Conservation (phyloP, 768 basidiomycete genomes). For the Mycena venus region DNA sequence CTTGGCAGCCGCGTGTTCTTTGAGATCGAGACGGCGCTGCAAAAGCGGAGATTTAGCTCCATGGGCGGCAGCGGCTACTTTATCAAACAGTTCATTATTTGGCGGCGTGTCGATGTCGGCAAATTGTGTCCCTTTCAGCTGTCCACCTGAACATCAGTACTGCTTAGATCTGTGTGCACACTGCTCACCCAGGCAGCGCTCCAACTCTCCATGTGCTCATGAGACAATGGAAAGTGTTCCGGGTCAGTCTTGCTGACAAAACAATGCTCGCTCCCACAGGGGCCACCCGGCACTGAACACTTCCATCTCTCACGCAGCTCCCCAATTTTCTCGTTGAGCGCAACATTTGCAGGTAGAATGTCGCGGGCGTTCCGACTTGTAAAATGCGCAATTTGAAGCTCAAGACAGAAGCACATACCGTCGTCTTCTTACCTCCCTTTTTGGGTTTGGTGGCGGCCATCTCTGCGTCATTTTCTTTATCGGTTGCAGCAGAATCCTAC, state of each 20-base stretch:
- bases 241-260: constrained; percentile 15
- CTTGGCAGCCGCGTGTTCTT: not conserved
- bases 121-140: constrained; percentile 10
- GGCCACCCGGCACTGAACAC: constrained; percentile 17
- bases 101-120: constrained; percentile 31
- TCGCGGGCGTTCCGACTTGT: constrained; percentile 9
- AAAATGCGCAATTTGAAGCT: not conserved
- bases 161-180: no score
- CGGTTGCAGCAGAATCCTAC: not conserved
- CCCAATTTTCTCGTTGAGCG: constrained; percentile 24
- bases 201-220: constrained; percentile 35
- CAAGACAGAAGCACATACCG: not conserved
- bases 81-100: constrained; percentile 31
- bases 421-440: not conserved
- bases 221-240: constrained; percentile 30
- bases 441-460: not conserved
- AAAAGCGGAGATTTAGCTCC: constrained; percentile 35
- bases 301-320: constrained; percentile 30
- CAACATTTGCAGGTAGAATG: constrained; percentile 33
- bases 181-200: constrained; percentile 26
- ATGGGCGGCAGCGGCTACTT: constrained; percentile 4
- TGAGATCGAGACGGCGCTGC: constrained; percentile 26
- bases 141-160: not conserved
- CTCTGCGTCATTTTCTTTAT: not conserved
- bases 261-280: constrained; percentile 31